Evolutionary conservation across 495 filamentous ascomycete genomes (phyloP).

Genomic region (Sporormia fimetaria): DNA sequence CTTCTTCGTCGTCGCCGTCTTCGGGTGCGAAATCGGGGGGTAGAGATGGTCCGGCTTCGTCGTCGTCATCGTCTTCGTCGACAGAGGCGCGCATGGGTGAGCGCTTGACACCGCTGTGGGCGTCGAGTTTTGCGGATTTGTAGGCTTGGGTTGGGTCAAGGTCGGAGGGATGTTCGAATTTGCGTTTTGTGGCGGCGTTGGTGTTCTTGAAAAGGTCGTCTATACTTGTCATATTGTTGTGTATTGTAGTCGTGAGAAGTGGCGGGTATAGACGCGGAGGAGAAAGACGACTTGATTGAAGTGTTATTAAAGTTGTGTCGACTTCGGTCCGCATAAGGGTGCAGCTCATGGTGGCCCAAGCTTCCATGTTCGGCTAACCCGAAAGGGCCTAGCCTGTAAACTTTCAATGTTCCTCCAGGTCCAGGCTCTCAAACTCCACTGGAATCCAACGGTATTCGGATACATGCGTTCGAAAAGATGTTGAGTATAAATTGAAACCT

Average conservation of each 20-base stretch:
- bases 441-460: too few species aligned
- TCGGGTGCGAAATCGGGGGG: slow-evolving; percentile 50
- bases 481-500: too few species aligned
- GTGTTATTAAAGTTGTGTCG: too few species aligned
- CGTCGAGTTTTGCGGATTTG: slow-evolving; percentile 69
- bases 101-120: slow-evolving; percentile 49
- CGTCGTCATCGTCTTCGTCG: slow-evolving; percentile 48
- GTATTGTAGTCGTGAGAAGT: not conserved
- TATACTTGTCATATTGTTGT: slow-evolving; percentile 32
- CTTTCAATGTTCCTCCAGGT: too few species aligned
- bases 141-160: slow-evolving; percentile 45
- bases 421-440: too few species aligned
- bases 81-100: slow-evolving; percentile 51
- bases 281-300: too few species aligned
- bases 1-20: slow-evolving; percentile 71
- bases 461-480: too few species aligned
- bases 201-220: slow-evolving; percentile 36
- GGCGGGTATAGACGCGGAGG: not conserved
- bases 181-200: slow-evolving; percentile 31
- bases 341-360: too few species aligned
- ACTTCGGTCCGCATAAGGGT: too few species aligned
- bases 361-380: too few species aligned
- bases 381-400: too few species aligned
- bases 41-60: slow-evolving; percentile 53
- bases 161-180: slow-evolving; percentile 28